Base-by-base conservation (phyloP, 306 rosid species). In the Citrullus amarus region DNA sequence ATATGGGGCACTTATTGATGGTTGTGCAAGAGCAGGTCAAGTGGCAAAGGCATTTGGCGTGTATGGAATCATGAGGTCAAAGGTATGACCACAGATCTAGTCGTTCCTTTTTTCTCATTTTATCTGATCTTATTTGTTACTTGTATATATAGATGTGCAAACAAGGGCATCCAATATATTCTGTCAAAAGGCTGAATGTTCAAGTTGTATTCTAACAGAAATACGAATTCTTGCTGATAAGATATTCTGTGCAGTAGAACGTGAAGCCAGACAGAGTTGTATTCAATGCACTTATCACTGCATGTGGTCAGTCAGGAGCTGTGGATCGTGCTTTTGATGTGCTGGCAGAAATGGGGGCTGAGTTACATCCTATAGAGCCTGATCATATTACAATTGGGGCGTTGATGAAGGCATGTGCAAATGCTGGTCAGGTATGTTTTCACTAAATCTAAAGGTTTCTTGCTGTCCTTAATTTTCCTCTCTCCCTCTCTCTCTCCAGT, bases 201-300 rank as follows among this genome's bases (percentile, higher is more conserved):
- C 77, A 66, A 50, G 8, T 50, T 72, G 77, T 85, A 61, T 65
- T 58, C 41, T 78, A 57, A 60, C 73, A 51, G 32, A 25, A 77
- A 80, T 67, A 84, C 80, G 77, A 78, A 78, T 87, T 83, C 84
- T 46, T 80, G 83, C 90, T 89, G 89, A 89, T 90, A 81, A 87
- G 81, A 87, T 86, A 86, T 82, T 87, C 48, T 83, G 89, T 91
- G 97, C 98, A 92, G 97, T 95, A 95, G 98, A 95, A 92, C n/a
- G 97, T 95, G 96, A 91, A 95, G 97, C 96, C 98, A 87, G 98
- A 95, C 82, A 94, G 98, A 69, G 97, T 92, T 88, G 93, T 95
- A 87, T 95, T 91, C 97, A 95, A 95, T 89, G 97, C 98, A 41
- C 97, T 95, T 82, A 95, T 95, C 74, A 88, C 97, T 80, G 98